Evolutionary conservation across 2,329 filamentous ascomycete species (phyloP), one percentile per base, ranked within the genome.

Genomic region (Xenoacremonium recifei): DNA sequence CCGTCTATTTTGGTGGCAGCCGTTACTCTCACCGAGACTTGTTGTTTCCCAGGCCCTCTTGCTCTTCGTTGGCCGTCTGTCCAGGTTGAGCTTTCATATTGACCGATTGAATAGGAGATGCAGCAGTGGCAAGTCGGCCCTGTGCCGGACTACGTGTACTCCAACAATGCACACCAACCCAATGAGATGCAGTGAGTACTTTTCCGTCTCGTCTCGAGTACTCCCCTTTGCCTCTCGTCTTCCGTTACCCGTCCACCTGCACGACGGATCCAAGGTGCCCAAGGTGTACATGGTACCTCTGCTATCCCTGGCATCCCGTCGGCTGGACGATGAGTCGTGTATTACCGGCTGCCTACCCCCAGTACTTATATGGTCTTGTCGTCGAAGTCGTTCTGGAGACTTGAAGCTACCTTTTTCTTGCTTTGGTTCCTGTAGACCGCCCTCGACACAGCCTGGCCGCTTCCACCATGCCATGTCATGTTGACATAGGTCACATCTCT

Each of bases 101-200:
- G 45, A 37, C 44, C 37, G 47, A 48, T 49, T 46, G 59, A n/a
- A n/a, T n/a, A 78, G 75, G 74, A 66, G 67, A 80, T 80, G 76
- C 73, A 80, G 69, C 75, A 79, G 67, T 80, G 76, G 76, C 74
- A 79, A 65, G 73, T 80, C 64, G 75, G 76, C 67, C 75, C 76
- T 55, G 71, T 80, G 66, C 76, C 76, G 68, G 75, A 78, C 65
- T 77, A 78, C 68, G 71, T 79, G 57, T 78, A 76, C 67, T 66
- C 71, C 62, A 75, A 72, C 65, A 68, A 69, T 64, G 68, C 73
- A 57, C 74, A 76, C 58, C 73, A 74, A 59, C 68, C 71, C 54
- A 75, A 72, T 67, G 74, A 77, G 52, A 75, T 79, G 64, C 75
- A 79, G 76, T 80, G 70, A 79, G 77, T 79, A 70, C 61, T 61